Evolutionary conservation across 441 rosid genomes (phyloP), one percentile per base, ranked within the genome.

Genomic region (Bocquillonia castaneifolia): DNA sequence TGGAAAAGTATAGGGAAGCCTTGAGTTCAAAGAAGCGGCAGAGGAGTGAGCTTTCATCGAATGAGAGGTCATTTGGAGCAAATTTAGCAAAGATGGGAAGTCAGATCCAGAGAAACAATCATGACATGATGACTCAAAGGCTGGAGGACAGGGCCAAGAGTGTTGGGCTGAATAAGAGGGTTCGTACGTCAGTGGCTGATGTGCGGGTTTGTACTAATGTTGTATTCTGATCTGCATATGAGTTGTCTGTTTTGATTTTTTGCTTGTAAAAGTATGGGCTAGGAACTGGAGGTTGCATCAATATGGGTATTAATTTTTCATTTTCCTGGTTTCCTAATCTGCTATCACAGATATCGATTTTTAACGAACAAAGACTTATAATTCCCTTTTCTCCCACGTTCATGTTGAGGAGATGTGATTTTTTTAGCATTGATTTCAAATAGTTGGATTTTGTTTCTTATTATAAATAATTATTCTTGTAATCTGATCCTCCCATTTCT

Each of bases 141-240:
- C 59, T 76, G 70, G 87, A 88, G 82, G 85, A 81, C 58, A 81
- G 80, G 75, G 69, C 83, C 67, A 85, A 85, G 83, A 81, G 58
- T 76, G 72, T 59, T 77, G 81, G 77, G 64, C 68, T 76, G 66
- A 83, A 79, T 72, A 88, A 84, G 81, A 79, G 88, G 64, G 81
- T 74, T 69, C 85, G 85, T 36, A 73, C 82, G 14, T 74, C 85
- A 47, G 76, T 79, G 53, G 82, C 88, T 26, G 88, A 88, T 67
- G 75, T 79, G 72, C 84, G 83, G 88, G 88, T 85, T 65, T 72
- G 88, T 81, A 71, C 56, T 61, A 18, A 55, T 77, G 39, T 56
- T 37, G 39, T 48, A 48, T 23, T 36, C 13, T 77, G 40, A 64
- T 6, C 9, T 42, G 47, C 48, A 31, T 58, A 59, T 76, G 67